Percentiles rank a stretch among this genome's conserved stretches.
Evolutionary conservation across 31 red algal species (phyloP).

Genomic region (Porphyra umbilicalis): DNA sequence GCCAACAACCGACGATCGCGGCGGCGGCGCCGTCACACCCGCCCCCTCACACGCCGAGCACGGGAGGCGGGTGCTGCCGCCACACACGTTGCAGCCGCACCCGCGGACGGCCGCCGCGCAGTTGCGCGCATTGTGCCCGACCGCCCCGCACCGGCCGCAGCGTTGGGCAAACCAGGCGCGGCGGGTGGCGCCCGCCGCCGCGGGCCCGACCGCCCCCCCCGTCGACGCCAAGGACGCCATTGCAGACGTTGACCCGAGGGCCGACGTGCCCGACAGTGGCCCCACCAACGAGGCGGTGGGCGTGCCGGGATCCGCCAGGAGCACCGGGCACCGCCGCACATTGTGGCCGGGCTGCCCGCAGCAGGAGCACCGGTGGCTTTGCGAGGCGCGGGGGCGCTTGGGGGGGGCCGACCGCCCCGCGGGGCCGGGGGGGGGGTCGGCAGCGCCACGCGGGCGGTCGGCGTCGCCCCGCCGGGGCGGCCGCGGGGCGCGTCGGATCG

Average conservation of each 20-base stretch:
- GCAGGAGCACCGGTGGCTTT: neutral
- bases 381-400: neutral
- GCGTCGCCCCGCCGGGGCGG: no score
- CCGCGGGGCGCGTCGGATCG: neutral
- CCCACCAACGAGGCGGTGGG: neutral
- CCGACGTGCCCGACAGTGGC: neutral
- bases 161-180: neutral
- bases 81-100: neutral
- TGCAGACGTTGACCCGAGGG: neutral
- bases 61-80: neutral
- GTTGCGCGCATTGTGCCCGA: neutral
- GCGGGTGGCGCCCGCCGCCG: neutral
- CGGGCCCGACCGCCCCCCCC: neutral
- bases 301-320: neutral
- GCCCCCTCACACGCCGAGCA: neutral
- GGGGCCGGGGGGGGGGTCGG: no score
- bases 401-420: neutral
- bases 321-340: neutral
- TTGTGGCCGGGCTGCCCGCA: neutral
- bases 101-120: neutral
- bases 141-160: neutral
- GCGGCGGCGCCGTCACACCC: neutral
- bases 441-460: neutral
- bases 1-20: neutral
- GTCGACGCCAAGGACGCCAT: neutral